Base-by-base conservation (phyloP, 768 basidiomycete species). In the Saitozyma podzolica region DNA sequence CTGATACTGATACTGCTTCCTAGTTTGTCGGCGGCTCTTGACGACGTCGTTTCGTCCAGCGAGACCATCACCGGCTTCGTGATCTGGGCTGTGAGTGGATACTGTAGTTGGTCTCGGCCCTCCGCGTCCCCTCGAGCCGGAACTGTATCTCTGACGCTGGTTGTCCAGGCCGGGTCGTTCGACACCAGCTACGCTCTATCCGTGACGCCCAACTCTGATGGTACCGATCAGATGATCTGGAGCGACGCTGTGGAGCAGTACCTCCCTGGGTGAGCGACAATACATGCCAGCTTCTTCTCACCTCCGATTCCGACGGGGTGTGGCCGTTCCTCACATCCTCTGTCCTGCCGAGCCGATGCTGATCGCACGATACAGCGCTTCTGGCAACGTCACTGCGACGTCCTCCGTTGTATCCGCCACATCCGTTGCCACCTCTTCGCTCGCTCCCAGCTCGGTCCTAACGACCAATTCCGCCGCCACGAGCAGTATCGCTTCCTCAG, bases 131-230 rank as follows among this genome's bases (percentile, higher is more conserved):
- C 5, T 14, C 1, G 8, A 8, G 10, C n/a, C 13, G 17, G 29
- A 13, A 10, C 7, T 13, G 9, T 8, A 17, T 42, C 39, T 0
- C 11, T 6, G 14, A 20, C 17, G 39, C 37, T 40, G 4, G 16
- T 40, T 6, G 19, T 50, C 19, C 20, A 65, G 63, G 65, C 85
- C n/a, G 84, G 85, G 50, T 78, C 82, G 3, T 86, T 85, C 73
- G 82, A 82, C 61, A 81, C 83, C 1, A 81, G 78, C 54, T 86
- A 86, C 72, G 78, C 79, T n/a, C 80, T 85, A 52, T 81, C 82
- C 29, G 75, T 84, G 52, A 83, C 83, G 9, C 85, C 85, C 19
- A 81, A 81, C 74, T 63, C 81, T 19, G 70, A 78, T 7, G 79
- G 75, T 37, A 83, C 84, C 56, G 74, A 66, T 40, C 56, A 59